These are phyloP conservation scores for Boechera divaricarpa DNA, from an alignment of 345 rosid species.

Conservation along the genomic window DNA sequence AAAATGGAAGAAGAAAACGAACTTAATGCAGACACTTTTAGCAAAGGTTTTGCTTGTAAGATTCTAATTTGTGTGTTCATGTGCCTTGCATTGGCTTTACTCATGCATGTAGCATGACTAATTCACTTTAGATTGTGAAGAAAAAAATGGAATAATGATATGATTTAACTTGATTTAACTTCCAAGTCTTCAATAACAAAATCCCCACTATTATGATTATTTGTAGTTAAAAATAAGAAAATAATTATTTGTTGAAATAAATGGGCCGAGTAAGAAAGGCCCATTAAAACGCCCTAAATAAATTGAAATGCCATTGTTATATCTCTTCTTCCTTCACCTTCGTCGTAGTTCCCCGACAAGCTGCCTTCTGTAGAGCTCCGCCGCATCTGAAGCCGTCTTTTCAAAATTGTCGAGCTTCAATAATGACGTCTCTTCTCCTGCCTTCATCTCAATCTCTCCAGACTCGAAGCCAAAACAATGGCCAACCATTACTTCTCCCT, in stretches of 20 bases:
- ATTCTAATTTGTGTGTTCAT: slow-evolving; percentile 14
- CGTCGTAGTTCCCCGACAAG: slow-evolving; percentile 25
- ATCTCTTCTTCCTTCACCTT: slow-evolving; percentile 9
- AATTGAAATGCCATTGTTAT: not conserved
- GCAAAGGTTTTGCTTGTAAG: slow-evolving; percentile 19
- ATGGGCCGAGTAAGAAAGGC: slow-evolving; percentile 28
- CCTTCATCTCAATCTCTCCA: slow-evolving; percentile 43
- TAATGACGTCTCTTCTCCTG: slow-evolving; percentile 50
- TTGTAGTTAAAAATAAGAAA: not conserved
- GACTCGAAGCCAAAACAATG: slow-evolving; percentile 36
- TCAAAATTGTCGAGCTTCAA: slow-evolving; percentile 20
- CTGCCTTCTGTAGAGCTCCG: slow-evolving; percentile 40
- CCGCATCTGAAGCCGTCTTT: slow-evolving; percentile 34
- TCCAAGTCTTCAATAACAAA: not conserved
- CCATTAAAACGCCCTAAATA: slow-evolving; percentile 4
- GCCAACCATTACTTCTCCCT: slow-evolving; percentile 31
- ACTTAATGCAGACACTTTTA: not conserved
- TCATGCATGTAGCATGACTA: slow-evolving; percentile 35
- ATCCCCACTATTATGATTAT: too few relatives aligned
- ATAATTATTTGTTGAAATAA: not conserved
- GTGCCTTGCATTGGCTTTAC: slow-evolving; percentile 25
- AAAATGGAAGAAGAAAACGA: not conserved
- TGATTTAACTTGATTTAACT: not conserved
- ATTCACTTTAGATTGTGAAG: not conserved
- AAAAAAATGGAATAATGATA: not conserved